Evolutionary conservation across 371 early-diverging fungal genomes (phyloP), one percentile per base, ranked within the genome.

Genomic region (Choanephora cucurbitarum): DNA sequence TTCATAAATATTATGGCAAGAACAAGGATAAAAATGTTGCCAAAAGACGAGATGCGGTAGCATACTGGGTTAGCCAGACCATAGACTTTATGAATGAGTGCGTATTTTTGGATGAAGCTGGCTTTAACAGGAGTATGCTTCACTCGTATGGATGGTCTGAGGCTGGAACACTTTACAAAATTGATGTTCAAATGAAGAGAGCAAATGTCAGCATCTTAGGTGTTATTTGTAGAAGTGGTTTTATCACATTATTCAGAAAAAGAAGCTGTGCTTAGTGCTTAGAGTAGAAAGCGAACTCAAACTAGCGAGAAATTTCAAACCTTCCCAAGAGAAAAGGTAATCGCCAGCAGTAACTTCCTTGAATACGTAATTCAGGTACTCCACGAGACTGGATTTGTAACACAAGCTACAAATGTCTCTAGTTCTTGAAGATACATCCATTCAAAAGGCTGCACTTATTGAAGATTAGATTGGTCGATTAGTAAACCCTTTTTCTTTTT

Each of bases 1-100:
- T 50, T 44, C 51, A 44, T 50, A 57, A 51, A 50, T 57, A 57
- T 57, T 50, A 50, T 50, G 58, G 28, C 45, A 57, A 51, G 44
- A 52, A 48, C 31, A 53, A 28, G 49, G 53, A 59, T 59, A 43
- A 52, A 41, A 53, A 34, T 59, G 42, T 48, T 59, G 41, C 53
- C 48, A 47, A 59, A 59, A 59, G 53, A 59, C 59, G 53, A 59
- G 49, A 59, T 59, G 49, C 43, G 33, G 59, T 52, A 47, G 49
- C 59, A 52, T 53, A 59, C 49, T 59, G 59, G 53, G 43, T 59
- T 53, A 52, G 49, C 32, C 55, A 49, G 52, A 52, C 55, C 42
- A 55, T 61, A 48, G 58, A 58, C 22, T 64, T 28, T 28, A 46
- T 46, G 49, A 55, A 58, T 44, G 49, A 55, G 23, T 55, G 58